These are phyloP conservation scores for Withania somnifera DNA, from an alignment of 305 asterid species.

Conservation along the genomic window DNA sequence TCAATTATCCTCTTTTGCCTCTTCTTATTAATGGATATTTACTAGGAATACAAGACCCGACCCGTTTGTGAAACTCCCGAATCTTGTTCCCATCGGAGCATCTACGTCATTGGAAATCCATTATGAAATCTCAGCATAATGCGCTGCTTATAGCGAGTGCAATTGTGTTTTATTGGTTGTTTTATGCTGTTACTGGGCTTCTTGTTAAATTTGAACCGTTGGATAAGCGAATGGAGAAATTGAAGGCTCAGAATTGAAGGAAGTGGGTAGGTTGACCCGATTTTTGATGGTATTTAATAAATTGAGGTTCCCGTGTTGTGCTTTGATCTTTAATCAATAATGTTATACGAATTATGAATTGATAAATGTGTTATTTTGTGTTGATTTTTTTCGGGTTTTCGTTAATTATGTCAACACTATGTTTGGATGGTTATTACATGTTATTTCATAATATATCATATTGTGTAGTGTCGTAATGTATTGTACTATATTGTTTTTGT, in stretches of 20 bases:
- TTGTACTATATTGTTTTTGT: too few relatives aligned
- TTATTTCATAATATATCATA: too few relatives aligned
- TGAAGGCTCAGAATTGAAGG: slow-evolving; percentile 52
- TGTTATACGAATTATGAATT: not conserved
- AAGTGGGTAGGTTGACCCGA: not conserved
- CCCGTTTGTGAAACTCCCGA: slow-evolving; percentile 57
- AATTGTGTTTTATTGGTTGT: slow-evolving; percentile 71
- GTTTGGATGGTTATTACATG: too few relatives aligned
- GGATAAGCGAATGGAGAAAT: slow-evolving; percentile 46
- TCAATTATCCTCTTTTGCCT: too few relatives aligned
- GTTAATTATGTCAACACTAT: not conserved
- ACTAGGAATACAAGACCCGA: slow-evolving; percentile 34
- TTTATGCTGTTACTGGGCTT: slow-evolving; percentile 65
- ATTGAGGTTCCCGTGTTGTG: not conserved
- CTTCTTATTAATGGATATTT: too few relatives aligned
- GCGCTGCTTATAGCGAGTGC: slow-evolving; percentile 75
- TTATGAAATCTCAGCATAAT: slow-evolving; percentile 85
- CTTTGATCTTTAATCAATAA: not conserved
- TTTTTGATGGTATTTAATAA: not conserved
- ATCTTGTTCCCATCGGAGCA: slow-evolving; percentile 76
- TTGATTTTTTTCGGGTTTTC: not conserved
- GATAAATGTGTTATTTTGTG: not conserved
- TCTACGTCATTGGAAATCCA: slow-evolving; percentile 86
- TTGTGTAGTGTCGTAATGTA: too few relatives aligned
- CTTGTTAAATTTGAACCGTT: slow-evolving; percentile 58